Evolutionary conservation across 1,139 yeast genomes (phyloP).

Genomic region (Kurtzmaniella quercitrusa): DNA sequence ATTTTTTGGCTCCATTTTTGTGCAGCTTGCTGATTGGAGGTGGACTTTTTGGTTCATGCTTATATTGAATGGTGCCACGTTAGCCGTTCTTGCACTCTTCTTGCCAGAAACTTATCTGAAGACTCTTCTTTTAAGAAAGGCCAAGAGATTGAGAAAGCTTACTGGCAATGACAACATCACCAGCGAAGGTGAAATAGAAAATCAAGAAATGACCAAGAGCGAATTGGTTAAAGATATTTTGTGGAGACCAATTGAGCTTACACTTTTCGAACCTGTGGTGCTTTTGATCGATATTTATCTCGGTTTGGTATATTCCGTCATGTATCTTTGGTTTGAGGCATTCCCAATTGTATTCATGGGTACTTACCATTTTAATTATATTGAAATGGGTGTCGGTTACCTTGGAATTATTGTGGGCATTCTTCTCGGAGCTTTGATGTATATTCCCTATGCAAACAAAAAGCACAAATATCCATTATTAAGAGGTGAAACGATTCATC

Average conservation of each 20-base stretch:
- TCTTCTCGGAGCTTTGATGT: constrained; percentile 18
- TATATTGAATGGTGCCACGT: constrained; percentile 30
- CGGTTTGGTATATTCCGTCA: constrained; percentile 26
- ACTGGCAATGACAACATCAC: constrained; percentile 42
- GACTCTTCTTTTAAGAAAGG: constrained; percentile 44
- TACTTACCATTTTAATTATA: constrained; percentile 21
- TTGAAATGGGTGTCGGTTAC: constrained; percentile 22
- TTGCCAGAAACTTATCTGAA: constrained; percentile 51
- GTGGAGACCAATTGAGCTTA: constrained; percentile 31
- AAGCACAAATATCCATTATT: constrained; percentile 23
- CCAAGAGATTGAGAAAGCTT: constrained; percentile 39
- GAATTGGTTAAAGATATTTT: constrained; percentile 21
- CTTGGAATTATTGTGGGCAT: constrained; percentile 19
- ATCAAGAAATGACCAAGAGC: constrained; percentile 22
- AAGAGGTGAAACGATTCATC: constrained; percentile 39
- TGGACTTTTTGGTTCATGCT: constrained; percentile 43
- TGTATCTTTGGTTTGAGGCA: constrained; percentile 33
- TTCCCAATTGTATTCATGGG: constrained; percentile 28
- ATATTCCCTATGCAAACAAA: constrained; percentile 16
- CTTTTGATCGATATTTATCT: constrained; percentile 27
- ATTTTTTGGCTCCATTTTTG: constrained; percentile 25
- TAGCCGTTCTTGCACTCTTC: constrained; percentile 27
- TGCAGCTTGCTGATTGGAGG: constrained; percentile 34
- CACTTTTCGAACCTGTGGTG: constrained; percentile 30
- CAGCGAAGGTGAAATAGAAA: constrained; percentile 40